Evolutionary conservation across 176 grass and related monocot species (phyloP).

Genomic region (Tuctoria greenei): DNA sequence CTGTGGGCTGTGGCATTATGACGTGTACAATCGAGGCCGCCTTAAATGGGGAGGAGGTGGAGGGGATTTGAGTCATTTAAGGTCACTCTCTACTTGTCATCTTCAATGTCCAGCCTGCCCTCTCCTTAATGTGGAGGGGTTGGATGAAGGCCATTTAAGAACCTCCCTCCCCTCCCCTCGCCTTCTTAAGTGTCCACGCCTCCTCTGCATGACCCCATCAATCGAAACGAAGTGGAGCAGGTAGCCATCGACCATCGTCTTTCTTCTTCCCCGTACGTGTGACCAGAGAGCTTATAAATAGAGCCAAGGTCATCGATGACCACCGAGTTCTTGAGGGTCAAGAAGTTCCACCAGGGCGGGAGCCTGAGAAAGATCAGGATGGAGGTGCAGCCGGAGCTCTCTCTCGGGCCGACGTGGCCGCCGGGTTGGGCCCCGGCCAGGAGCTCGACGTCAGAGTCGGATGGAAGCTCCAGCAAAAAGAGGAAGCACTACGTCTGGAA

Average conservation of each 20-base stretch:
- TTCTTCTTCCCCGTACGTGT: not conserved
- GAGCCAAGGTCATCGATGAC: constrained; percentile 27
- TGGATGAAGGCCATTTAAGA: constrained; percentile 83
- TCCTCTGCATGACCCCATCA: constrained; percentile 72
- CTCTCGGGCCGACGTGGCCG: constrained; percentile 51
- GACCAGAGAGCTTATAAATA: not conserved
- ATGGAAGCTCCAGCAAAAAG: constrained; percentile 65
- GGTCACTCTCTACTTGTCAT: constrained; percentile 80
- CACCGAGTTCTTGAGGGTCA: constrained; percentile 36
- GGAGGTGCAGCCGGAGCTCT: constrained; percentile 62
- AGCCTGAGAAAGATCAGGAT: constrained; percentile 23
- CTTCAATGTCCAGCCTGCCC: constrained; percentile 76
- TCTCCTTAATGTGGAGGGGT: constrained; percentile 65
- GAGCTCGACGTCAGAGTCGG: constrained; percentile 75
- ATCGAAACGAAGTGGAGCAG: constrained; percentile 41
- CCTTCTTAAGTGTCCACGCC: constrained; percentile 58
- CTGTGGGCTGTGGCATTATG: constrained; percentile 48
- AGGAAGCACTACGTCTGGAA: constrained; percentile 73
- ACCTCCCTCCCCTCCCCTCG: not conserved
- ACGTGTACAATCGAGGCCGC: constrained; percentile 50
- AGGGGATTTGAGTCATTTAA: constrained; percentile 90
- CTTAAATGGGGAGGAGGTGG: constrained; percentile 74
- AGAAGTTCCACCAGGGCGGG: constrained; percentile 23
- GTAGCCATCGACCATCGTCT: not conserved
- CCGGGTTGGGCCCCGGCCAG: constrained; percentile 25